These are phyloP conservation scores for Erodium trifolium DNA, from an alignment of 441 rosid species.

Conservation along the genomic window DNA sequence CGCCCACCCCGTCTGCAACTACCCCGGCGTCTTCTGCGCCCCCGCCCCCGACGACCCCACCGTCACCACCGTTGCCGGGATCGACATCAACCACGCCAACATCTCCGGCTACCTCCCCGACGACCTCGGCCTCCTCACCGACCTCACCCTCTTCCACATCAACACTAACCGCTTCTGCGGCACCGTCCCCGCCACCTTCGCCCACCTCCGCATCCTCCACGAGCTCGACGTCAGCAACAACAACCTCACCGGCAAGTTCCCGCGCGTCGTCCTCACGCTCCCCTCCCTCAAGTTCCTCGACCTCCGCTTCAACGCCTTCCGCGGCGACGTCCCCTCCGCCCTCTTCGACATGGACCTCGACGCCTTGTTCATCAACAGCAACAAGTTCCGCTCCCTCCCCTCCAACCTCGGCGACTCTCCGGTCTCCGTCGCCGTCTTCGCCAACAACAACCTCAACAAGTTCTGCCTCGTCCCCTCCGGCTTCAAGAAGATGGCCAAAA, in stretches of 20 bases:
- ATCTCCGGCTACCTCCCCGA: constrained; percentile 60
- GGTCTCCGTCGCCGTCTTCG: constrained; percentile 65
- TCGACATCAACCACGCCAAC: constrained; percentile 68
- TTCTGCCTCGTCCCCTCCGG: constrained; percentile 53
- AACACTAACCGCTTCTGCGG: constrained; percentile 64
- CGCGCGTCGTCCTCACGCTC: constrained; percentile 43
- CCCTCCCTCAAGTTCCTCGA: constrained; percentile 71
- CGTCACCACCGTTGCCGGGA: constrained; percentile 57
- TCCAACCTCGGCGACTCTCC: constrained; percentile 66
- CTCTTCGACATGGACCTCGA: constrained; percentile 65
- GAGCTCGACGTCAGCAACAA: constrained; percentile 42
- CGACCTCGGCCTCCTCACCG: constrained; percentile 67
- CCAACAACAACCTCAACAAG: constrained; percentile 42
- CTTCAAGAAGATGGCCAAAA: constrained; percentile 48
- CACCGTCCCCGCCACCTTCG: constrained; percentile 39
- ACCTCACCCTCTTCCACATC: constrained; percentile 67
- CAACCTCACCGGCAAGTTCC: constrained; percentile 52
- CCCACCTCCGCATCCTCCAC: constrained; percentile 23
- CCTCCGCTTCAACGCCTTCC: constrained; percentile 53
- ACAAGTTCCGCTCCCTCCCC: constrained; percentile 57
- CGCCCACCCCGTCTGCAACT: constrained; percentile 67
- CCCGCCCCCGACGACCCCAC: constrained; percentile 46
- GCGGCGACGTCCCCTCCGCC: constrained; percentile 42
- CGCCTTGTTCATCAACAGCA: constrained; percentile 71
- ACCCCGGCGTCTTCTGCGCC: constrained; percentile 70